Conservation (phyloP, 495 filamentous ascomycete species). For the Talaromyces adpressus region DNA sequence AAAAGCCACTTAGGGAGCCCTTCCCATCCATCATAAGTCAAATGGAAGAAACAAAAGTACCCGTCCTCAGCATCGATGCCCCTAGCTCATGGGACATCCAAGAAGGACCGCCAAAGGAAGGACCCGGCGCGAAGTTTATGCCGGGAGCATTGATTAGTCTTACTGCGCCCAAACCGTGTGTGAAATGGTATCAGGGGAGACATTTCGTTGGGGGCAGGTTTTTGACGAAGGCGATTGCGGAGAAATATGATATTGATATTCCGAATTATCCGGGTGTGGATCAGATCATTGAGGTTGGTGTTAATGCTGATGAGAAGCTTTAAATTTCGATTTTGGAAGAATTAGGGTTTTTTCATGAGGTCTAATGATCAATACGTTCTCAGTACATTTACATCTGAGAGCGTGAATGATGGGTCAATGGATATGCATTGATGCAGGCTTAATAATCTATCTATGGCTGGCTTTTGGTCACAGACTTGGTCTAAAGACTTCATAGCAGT, state of each 20-base stretch:
- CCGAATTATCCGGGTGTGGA: slow-evolving; percentile 83
- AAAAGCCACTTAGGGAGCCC: slow-evolving; percentile 84
- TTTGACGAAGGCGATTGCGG: slow-evolving; percentile 65
- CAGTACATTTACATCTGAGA: neutral
- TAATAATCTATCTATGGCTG: slow-evolving; percentile 1
- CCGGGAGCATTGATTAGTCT: slow-evolving; percentile 76
- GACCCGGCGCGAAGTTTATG: slow-evolving; percentile 72
- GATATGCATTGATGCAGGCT: neutral
- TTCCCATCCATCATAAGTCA: slow-evolving; percentile 75
- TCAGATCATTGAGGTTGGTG: slow-evolving; percentile 74
- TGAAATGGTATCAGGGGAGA: slow-evolving; percentile 70
- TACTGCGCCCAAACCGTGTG: slow-evolving; percentile 92
- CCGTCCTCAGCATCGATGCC: slow-evolving; percentile 84
- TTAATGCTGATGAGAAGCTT: slow-evolving; percentile 49
- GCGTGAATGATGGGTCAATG: neutral
- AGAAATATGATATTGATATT: slow-evolving; percentile 80
- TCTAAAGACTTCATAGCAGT: neutral
- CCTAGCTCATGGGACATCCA: slow-evolving; percentile 94
- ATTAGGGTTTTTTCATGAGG: neutral
- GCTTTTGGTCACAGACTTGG: neutral
- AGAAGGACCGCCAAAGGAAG: slow-evolving; percentile 67
- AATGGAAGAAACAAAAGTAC: slow-evolving; percentile 61
- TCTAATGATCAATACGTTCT: neutral
- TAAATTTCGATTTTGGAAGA: slow-evolving; percentile 20
- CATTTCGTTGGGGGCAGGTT: slow-evolving; percentile 94